Base-by-base conservation (phyloP, 345 rosid species). In the Salix caprea region DNA sequence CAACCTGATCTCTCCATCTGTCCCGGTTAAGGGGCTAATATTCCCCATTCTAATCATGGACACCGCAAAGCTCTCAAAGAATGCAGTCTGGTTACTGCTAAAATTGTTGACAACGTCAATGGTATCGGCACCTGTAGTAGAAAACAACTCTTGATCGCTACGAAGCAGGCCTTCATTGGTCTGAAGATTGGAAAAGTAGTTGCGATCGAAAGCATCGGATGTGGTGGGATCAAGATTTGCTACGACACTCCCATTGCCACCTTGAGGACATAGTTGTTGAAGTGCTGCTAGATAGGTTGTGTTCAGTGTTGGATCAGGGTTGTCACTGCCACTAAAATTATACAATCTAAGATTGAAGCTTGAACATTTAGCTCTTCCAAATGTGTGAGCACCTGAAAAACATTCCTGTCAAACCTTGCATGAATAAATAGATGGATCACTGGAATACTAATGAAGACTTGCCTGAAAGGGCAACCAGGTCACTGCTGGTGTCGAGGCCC, bases 1-100 rank as follows among this genome's bases (percentile, higher is more conserved):
- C 77, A 52, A 65, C 78, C 93, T 89, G 68, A 91, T 80, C 79
- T 91, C 89, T 46, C 96, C 93, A 16, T 14, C 74, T 62, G 54
- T 82, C 21, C 93, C 92, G 0, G 93, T 84, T 46, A 88, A 76
- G 0, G 80, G 79, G 72, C 84, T 79, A 30, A 91, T 76, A 58
- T 88, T 88, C 52, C 96, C 96, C 96, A 91, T 89, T 6, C 81
- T 82, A 32, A 88, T 82, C 93, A 91, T 89, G 18, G 93, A 89
- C 48, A 30, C 56, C 71, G 46, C 86, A 77, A 91, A 91, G 68
- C 84, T 81, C 37, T 87, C 77, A 61, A 91, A 89, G 76, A 91
- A 91, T 61, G 84, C 84, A 1, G 86, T 88, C 21, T 85, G 86
- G 80, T 87, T 86, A 40, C 67, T 60, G 48, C 81, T 69, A 24